These are phyloP conservation scores for Albatrellus sp. DNA, from an alignment of 1,284 basidiomycete genomes.

Conservation along the genomic window DNA sequence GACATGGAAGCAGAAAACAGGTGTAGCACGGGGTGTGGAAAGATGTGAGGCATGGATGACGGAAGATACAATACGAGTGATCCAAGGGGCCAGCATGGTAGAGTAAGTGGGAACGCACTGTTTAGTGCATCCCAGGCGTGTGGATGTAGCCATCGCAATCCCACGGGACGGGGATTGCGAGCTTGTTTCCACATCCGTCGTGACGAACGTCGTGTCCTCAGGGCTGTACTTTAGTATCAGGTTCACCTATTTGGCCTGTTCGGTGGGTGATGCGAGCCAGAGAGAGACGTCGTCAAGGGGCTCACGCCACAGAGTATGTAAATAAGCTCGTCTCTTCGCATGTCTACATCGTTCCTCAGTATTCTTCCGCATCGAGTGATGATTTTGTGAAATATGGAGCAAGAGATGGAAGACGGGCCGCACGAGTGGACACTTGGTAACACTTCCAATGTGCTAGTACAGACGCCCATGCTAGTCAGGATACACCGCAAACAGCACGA, in stretches of 20 bases:
- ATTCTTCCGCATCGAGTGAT: background rate
- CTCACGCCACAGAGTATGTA: slow-evolving; percentile 32
- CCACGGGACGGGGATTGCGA: slow-evolving; percentile 29
- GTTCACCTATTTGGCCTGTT: slow-evolving; percentile 26
- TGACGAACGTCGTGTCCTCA: slow-evolving; percentile 30
- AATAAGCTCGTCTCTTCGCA: slow-evolving; percentile 41
- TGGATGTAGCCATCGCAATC: slow-evolving; percentile 15
- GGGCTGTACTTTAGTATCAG: slow-evolving; percentile 40
- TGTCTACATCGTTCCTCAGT: slow-evolving; percentile 18
- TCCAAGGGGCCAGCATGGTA: too few relatives aligned
- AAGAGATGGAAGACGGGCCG: slow-evolving; percentile 8
- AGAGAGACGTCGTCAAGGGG: background rate
- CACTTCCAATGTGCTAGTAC: slow-evolving; percentile 34
- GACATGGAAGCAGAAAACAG: background rate
- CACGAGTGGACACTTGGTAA: slow-evolving; percentile 29
- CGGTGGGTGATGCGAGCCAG: background rate
- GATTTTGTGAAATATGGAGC: too few relatives aligned
- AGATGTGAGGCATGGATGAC: background rate
- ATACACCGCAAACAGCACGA: slow-evolving; percentile 39
- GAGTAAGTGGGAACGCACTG: slow-evolving; percentile 17
- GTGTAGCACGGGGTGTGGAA: too few relatives aligned
- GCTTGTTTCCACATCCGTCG: slow-evolving; percentile 23
- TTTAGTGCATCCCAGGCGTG: slow-evolving; percentile 18
- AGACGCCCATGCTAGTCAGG: slow-evolving; percentile 51
- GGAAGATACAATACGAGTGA: background rate